These are phyloP conservation scores for Cichorium intybus DNA, from an alignment of 140 eudicot genomes.

Conservation along the genomic window DNA sequence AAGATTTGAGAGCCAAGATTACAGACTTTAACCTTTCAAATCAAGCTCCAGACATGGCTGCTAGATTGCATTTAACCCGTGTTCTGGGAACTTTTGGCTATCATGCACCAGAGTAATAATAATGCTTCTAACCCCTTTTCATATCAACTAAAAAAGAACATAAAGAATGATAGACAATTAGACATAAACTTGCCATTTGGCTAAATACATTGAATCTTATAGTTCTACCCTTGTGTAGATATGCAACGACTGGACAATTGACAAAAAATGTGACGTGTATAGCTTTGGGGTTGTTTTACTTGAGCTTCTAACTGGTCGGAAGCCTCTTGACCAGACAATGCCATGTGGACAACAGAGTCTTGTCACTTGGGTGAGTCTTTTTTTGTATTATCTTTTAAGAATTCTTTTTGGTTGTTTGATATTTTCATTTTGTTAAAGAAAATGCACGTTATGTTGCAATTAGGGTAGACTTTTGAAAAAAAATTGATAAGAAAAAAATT, in stretches of 20 bases:
- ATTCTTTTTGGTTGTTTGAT: too few species aligned
- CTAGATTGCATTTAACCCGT: slow-evolving; percentile 78
- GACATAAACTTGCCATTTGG: too few species aligned
- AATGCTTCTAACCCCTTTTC: slow-evolving; percentile 23
- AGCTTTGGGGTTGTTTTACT: slow-evolving; percentile 67
- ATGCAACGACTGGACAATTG: too few species aligned
- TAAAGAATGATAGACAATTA: too few species aligned
- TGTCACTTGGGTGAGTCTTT: slow-evolving; percentile 65
- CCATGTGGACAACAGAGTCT: slow-evolving; percentile 78
- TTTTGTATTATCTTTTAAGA: background rate
- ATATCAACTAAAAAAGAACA: background rate
- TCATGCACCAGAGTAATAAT: slow-evolving; percentile 88
- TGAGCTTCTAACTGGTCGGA: slow-evolving; percentile 66
- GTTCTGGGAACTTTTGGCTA: slow-evolving; percentile 79
- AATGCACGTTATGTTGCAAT: too few species aligned
- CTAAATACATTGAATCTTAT: too few species aligned
- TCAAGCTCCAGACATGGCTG: slow-evolving; percentile 83
- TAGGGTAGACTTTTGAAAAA: too few species aligned
- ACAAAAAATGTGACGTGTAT: too few species aligned
- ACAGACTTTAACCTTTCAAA: slow-evolving; percentile 75
- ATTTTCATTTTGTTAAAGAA: too few species aligned
- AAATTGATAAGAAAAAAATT: too few species aligned
- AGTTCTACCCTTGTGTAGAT: too few species aligned
- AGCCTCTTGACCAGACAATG: slow-evolving; percentile 76
- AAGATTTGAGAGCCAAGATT: slow-evolving; percentile 67